Base-by-base conservation (phyloP, 2,329 filamentous ascomycete species). In the Elsinoe ampelina region DNA sequence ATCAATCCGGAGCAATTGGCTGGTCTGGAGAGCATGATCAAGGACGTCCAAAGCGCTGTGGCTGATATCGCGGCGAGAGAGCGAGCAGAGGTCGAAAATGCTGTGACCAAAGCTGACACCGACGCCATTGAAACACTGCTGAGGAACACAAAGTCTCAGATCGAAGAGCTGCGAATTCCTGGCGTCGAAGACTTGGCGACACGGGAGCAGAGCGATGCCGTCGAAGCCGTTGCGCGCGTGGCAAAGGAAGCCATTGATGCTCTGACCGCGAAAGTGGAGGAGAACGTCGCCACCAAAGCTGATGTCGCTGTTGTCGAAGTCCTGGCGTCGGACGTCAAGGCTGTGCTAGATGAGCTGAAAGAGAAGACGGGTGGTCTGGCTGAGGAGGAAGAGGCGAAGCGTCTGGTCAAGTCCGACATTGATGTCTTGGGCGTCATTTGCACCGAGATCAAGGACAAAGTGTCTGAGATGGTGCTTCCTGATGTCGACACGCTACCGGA, bases 111-210 rank as follows among this genome's bases (percentile, higher is more conserved):
- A 67, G 89, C 95, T 62, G 91, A 97, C 63, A 88, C 91, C 0
- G 83, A 92, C 60, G 89, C 89, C 10, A 91, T 97, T 58, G 92
- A 96, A 70, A 95, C 87, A 0, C 83, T 97, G 50, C 78, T 97
- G 11, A 83, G 86, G 41, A 95, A 95, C 68, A 91, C 90, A 32
- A 96, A 96, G 68, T 83, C 85, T 4, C 87, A 87, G 47, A 75
- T 97, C 8, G 92, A 96, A 58, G 90, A 95, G 58, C 80, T 95
- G 51, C 81, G 70, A 4, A 68, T 81, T 22, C 76, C 80, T 1
- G 76, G 91, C 52, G 80, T 83, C 2, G 86, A 90, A 34, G 83
- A 87, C 58, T 75, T 82, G 1, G 83, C 90, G 8, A 80, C 75
- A 32, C 78, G 80, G 42, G 79, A 83, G 57, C 78, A 84, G 39